phyloP scores from a whole-genome alignment of 2,329 filamentous ascomycete genomes.

The Hypoxylon sp. region DNA sequence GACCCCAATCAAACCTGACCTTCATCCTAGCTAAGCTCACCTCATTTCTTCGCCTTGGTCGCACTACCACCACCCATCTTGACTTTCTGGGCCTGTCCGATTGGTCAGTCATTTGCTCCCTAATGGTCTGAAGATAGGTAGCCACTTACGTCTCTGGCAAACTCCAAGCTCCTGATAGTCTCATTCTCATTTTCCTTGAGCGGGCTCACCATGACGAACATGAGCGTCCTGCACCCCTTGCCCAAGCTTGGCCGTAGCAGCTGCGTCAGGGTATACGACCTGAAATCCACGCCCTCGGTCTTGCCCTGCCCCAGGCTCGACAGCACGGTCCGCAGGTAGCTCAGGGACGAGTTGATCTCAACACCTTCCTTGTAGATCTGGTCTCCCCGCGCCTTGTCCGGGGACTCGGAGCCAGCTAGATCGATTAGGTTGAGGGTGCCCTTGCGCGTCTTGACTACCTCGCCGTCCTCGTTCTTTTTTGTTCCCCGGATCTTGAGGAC shows the following conservation, averaged over 20 bases:
- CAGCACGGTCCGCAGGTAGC: constrained; percentile 94
- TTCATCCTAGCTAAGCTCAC: background rate
- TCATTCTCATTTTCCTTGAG: constrained; percentile 91
- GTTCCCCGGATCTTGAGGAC: constrained; percentile 82
- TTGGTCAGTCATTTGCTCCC: constrained; percentile 13
- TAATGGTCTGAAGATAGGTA: background rate
- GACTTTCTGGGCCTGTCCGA: constrained; percentile 48
- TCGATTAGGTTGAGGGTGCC: constrained; percentile 97
- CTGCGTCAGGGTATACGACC: constrained; percentile 97
- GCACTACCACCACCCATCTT: constrained; percentile 47
- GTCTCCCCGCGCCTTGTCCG: constrained; percentile 75
- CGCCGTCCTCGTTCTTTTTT: constrained; percentile 77
- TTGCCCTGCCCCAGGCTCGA: constrained; percentile 87
- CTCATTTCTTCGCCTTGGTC: constrained; percentile 41
- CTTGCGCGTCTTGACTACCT: constrained; percentile 79
- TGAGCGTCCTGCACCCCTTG: constrained; percentile 96
- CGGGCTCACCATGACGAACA: constrained; percentile 99
- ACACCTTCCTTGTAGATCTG: constrained; percentile 93
- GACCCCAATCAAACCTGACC: background rate
- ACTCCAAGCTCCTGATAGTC: constrained; percentile 93
- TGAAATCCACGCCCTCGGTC: constrained; percentile 86
- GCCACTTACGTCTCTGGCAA: constrained; percentile 85
- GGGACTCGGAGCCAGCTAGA: constrained; percentile 92
- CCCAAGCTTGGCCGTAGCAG: constrained; percentile 94
- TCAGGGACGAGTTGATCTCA: constrained; percentile 95